A percentile compares a stretch with the other conserved stretches of the same genome.
Evolutionary conservation across 805 yeast species (phyloP).

Genomic region (Lipomyces lipofer): DNA sequence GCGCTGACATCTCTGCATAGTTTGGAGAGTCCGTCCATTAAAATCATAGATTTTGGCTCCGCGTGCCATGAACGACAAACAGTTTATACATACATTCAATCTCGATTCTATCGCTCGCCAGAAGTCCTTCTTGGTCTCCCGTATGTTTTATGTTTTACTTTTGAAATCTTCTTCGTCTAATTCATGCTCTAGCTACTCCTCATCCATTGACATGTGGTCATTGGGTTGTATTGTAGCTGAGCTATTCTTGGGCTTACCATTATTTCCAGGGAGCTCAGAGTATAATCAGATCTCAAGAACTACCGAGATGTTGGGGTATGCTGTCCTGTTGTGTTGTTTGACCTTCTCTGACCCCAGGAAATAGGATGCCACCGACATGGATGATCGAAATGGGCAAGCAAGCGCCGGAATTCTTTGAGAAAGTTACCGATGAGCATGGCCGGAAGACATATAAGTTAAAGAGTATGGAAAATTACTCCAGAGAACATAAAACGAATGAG

Average conservation of each 20-base stretch:
- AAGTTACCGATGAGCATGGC: slow-evolving; percentile 43
- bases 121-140: slow-evolving; percentile 91
- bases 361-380: slow-evolving; percentile 75
- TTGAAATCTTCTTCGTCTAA: not conserved
- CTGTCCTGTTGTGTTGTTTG: slow-evolving; percentile 30
- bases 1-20: no score
- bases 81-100: slow-evolving; percentile 91
- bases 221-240: slow-evolving; percentile 92
- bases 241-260: slow-evolving; percentile 83
- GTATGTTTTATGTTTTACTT: slow-evolving; percentile 35
- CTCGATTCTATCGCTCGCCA: slow-evolving; percentile 92
- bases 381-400: slow-evolving; percentile 96
- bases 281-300: slow-evolving; percentile 86
- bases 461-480: slow-evolving; percentile 54
- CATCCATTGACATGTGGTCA: slow-evolving; percentile 97
- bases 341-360: no score
- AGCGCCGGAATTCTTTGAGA: slow-evolving; percentile 65
- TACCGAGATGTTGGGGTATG: slow-evolving; percentile 67
- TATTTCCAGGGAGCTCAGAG: slow-evolving; percentile 93
- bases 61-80: slow-evolving; percentile 62
- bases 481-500: slow-evolving; percentile 51
- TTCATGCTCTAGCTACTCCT: slow-evolving; percentile 50
- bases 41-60: slow-evolving; percentile 87
- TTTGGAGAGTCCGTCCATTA: slow-evolving; percentile 80
- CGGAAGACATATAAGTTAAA: slow-evolving; percentile 45